Conservation (phyloP, 495 filamentous ascomycete species). For the Neurospora pannonica region DNA sequence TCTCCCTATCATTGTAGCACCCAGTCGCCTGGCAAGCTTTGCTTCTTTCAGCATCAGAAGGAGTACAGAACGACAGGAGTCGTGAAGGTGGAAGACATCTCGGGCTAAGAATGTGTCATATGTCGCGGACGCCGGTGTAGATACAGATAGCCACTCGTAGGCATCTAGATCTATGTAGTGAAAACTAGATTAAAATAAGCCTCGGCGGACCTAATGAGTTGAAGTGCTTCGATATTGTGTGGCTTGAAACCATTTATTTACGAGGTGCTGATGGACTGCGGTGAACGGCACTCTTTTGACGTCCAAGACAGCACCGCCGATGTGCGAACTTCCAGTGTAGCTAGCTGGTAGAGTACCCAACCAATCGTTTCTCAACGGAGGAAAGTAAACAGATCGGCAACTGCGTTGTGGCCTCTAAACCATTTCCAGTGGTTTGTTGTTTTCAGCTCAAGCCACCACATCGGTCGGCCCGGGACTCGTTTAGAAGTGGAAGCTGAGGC, state of each 20-base stretch:
- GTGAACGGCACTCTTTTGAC: background rate
- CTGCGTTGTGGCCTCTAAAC: background rate
- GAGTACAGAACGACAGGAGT: background rate
- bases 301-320: background rate
- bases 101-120: background rate
- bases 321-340: background rate
- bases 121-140: background rate
- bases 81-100: background rate
- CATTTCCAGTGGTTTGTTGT: background rate
- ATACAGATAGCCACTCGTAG: background rate
- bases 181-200: background rate
- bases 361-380: background rate
- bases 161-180: background rate
- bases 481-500: no score
- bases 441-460: background rate
- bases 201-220: background rate
- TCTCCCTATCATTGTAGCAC: background rate
- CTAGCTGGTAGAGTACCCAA: background rate
- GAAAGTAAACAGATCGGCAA: background rate
- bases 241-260: no score
- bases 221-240: background rate
- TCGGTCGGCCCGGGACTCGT: no score
- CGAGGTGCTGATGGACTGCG: no score
- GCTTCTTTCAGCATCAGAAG: background rate
- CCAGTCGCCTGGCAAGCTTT: background rate